Evolutionary conservation across 2,329 filamentous ascomycete species (phyloP).

Genomic region (Bisporella sp.): DNA sequence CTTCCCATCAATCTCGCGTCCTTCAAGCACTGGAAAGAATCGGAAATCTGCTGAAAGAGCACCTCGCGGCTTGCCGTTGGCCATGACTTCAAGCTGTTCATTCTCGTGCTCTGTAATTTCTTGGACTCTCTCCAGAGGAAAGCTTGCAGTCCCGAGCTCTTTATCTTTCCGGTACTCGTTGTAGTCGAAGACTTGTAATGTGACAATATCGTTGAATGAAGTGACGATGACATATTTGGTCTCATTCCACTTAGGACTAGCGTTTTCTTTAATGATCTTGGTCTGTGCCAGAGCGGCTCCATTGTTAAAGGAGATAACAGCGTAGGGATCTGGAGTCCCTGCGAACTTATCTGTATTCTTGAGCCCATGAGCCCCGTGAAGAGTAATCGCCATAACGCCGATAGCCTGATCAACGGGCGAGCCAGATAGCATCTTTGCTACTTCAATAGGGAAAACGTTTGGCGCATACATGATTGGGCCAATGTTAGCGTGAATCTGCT

Average conservation of each 20-base stretch:
- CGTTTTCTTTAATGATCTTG: conserved; percentile 77
- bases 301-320: conserved; percentile 75
- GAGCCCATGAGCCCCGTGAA: conserved; percentile 84
- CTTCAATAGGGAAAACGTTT: conserved; percentile 96
- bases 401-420: conserved; percentile 93
- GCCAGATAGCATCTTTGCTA: conserved; percentile 95
- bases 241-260: conserved; percentile 91
- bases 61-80: conserved; percentile 78
- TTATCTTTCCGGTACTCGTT: conserved; percentile 97
- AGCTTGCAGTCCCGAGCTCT: conserved; percentile 81
- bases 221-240: conserved; percentile 94
- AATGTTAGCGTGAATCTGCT: conserved; percentile 91
- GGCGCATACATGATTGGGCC: conserved; percentile 97
- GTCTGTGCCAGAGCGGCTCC: conserved; percentile 78
- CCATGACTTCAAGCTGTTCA: conserved; percentile 73
- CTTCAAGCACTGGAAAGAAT: conserved; percentile 89
- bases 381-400: conserved; percentile 83
- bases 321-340: conserved; percentile 87
- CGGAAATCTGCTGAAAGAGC: conserved; percentile 74
- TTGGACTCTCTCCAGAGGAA: conserved; percentile 76
- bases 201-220: conserved; percentile 80
- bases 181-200: conserved; percentile 81
- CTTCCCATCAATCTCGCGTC: conserved; percentile 67
- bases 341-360: conserved; percentile 95
- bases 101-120: conserved; percentile 74